phyloP scores from a whole-genome alignment of 2,329 filamentous ascomycete genomes.

The Fusarium sublunatum region DNA sequence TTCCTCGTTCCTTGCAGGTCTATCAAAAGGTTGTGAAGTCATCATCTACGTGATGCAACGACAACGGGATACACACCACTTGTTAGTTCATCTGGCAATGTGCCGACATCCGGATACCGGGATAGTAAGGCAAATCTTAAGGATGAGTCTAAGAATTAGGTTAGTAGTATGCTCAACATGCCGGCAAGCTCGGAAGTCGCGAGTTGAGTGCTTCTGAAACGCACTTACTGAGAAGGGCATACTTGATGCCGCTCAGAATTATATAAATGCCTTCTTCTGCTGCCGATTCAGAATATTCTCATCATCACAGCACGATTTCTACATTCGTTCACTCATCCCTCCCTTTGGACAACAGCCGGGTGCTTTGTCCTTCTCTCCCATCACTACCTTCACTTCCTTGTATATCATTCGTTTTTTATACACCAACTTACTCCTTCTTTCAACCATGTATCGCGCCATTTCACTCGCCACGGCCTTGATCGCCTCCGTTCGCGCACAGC shows the following conservation, averaged over 20 bases:
- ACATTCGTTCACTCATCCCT: conserved; percentile 1
- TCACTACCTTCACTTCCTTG: conserved; percentile 12
- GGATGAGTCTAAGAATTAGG: not conserved
- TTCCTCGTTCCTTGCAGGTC: not conserved
- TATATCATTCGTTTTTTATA: not conserved
- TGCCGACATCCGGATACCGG: not conserved
- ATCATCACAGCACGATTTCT: conserved; percentile 19
- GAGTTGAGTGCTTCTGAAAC: not conserved
- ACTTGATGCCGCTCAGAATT: not conserved
- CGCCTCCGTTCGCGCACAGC: conserved; percentile 55
- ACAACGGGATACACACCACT: conserved; percentile 16
- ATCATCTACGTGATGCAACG: conserved; percentile 2
- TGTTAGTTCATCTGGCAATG: conserved; percentile 18
- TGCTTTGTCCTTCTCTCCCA: conserved; percentile 26
- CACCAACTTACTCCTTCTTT: not conserved
- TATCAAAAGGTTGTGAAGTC: not conserved
- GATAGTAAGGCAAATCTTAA: conserved; percentile 5
- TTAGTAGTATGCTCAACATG: no score
- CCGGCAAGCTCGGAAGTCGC: no score
- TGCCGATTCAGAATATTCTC: not conserved
- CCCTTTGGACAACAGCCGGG: conserved; percentile 27
- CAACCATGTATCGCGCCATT: conserved; percentile 45
- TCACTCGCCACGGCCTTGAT: conserved; percentile 43
- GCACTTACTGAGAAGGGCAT: not conserved
- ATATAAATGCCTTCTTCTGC: conserved; percentile 7